phyloP scores from a whole-genome alignment of 2,329 filamentous ascomycete species.

The Fusarium proliferatum region DNA sequence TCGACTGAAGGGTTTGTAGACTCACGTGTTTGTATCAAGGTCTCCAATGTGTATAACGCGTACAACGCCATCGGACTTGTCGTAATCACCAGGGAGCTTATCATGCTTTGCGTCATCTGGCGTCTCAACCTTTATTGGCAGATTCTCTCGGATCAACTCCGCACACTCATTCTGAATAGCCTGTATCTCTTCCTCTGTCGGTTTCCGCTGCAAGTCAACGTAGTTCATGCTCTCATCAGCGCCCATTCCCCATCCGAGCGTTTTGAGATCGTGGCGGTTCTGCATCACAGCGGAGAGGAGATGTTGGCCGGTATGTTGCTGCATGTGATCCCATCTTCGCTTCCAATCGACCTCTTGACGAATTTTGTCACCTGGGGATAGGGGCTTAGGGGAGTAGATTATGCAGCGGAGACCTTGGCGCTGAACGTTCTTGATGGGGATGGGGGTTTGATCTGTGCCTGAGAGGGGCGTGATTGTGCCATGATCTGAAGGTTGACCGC shows the following conservation, averaged over 20 bases:
- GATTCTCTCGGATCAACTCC: constrained; percentile 41
- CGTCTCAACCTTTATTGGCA: constrained; percentile 41
- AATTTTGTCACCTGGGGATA: constrained; percentile 34
- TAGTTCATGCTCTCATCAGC: constrained; percentile 45
- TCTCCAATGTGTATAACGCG: constrained; percentile 46
- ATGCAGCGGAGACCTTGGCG: constrained; percentile 45
- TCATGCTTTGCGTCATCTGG: constrained; percentile 41
- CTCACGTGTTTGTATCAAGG: constrained; percentile 47
- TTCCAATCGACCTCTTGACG: constrained; percentile 45
- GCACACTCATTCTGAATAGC: constrained; percentile 43
- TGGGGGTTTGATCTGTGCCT: constrained; percentile 5
- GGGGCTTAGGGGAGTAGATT: constrained; percentile 30
- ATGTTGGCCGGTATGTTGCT: constrained; percentile 50
- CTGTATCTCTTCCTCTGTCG: constrained; percentile 38
- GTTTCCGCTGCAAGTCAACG: constrained; percentile 47
- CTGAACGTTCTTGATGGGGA: constrained; percentile 43
- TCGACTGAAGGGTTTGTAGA: accelerated
- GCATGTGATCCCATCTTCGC: constrained; percentile 51
- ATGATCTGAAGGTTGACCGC: constrained; percentile 48
- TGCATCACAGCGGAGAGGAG: constrained; percentile 49
- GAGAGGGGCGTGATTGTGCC: constrained; percentile 38
- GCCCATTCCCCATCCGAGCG: constrained; percentile 49
- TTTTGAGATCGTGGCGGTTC: constrained; percentile 38
- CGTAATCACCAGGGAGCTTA: constrained; percentile 46
- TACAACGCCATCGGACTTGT: constrained; percentile 45